These are phyloP conservation scores for Hamigera avellanea DNA, from an alignment of 495 filamentous ascomycete genomes.

Conservation along the genomic window DNA sequence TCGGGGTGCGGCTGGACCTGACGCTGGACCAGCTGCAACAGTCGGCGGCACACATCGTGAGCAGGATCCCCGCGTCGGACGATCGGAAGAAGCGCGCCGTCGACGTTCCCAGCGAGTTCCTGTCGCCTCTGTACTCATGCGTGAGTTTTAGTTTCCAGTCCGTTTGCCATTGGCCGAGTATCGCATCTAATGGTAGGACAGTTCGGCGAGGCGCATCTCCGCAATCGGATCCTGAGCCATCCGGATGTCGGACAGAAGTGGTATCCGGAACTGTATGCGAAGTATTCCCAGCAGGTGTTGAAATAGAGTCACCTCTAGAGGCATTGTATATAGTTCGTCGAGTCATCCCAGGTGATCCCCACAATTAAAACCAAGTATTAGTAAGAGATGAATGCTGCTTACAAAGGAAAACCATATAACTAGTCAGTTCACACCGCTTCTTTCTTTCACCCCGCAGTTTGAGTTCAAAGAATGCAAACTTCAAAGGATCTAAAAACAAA, in stretches of 20 bases:
- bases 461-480: too few species aligned
- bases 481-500: too few species aligned
- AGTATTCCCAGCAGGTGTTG: slow-evolving; percentile 20
- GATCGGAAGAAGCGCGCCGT: slow-evolving; percentile 26
- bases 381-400: too few species aligned
- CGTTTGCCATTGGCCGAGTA: not conserved
- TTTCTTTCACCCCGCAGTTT: too few species aligned
- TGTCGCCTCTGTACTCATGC: slow-evolving; percentile 29
- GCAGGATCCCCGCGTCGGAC: slow-evolving; percentile 21
- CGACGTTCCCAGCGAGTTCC: slow-evolving; percentile 32
- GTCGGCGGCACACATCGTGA: slow-evolving; percentile 26
- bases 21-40: slow-evolving; percentile 45
- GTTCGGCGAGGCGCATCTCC: slow-evolving; percentile 39
- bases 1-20: slow-evolving; percentile 71
- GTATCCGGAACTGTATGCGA: slow-evolving; percentile 62
- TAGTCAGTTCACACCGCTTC: too few species aligned
- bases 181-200: slow-evolving; percentile 7
- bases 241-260: slow-evolving; percentile 80
- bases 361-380: too few species aligned
- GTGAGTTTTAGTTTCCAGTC: slow-evolving; percentile 11
- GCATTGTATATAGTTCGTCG: too few species aligned
- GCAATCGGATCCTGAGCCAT: slow-evolving; percentile 84
- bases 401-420: too few species aligned
- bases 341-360: too few species aligned
- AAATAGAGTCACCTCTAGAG: too few species aligned